Conservation (phyloP, 1,139 yeast species). For the Saccharomyces hybrid region DNA sequence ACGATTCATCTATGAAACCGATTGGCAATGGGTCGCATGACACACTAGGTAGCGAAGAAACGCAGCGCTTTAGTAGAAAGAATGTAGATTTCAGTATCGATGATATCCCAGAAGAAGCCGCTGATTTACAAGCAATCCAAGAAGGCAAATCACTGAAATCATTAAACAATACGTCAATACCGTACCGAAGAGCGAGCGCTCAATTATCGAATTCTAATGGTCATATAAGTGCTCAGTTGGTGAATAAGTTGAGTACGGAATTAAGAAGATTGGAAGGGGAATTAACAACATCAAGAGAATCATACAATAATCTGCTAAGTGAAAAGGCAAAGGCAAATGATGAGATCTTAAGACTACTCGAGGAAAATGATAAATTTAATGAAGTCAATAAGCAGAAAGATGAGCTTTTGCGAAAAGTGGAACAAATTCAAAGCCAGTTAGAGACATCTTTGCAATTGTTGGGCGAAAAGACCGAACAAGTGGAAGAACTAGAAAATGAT, state of each 20-base stretch:
- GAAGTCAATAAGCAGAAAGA: conserved; percentile 34
- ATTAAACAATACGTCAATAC: conserved; percentile 5
- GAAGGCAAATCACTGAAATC: conserved; percentile 3
- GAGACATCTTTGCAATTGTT: conserved; percentile 64
- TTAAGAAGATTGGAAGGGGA: conserved; percentile 78
- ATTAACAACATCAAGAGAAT: conserved; percentile 55
- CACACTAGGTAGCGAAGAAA: not conserved
- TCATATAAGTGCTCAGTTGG: conserved; percentile 25
- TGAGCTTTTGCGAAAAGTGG: conserved; percentile 35
- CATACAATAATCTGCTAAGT: conserved; percentile 42
- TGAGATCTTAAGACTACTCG: conserved; percentile 53
- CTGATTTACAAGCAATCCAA: conserved; percentile 14
- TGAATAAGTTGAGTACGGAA: conserved; percentile 39
- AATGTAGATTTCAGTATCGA: conserved; percentile 7
- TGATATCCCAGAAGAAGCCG: conserved; percentile 24
- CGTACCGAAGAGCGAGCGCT: conserved; percentile 9
- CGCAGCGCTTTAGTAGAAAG: not conserved
- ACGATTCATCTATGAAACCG: conserved; percentile 1
- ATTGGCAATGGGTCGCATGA: not conserved
- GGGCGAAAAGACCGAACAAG: conserved; percentile 84
- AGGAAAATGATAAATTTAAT: conserved; percentile 44
- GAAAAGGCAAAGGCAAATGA: conserved; percentile 64
- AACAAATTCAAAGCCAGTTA: conserved; percentile 36
- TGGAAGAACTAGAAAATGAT: conserved; percentile 80
- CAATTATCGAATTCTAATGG: conserved; percentile 12